These are phyloP conservation scores for Postia placenta DNA, from an alignment of 768 basidiomycete species.

Conservation along the genomic window DNA sequence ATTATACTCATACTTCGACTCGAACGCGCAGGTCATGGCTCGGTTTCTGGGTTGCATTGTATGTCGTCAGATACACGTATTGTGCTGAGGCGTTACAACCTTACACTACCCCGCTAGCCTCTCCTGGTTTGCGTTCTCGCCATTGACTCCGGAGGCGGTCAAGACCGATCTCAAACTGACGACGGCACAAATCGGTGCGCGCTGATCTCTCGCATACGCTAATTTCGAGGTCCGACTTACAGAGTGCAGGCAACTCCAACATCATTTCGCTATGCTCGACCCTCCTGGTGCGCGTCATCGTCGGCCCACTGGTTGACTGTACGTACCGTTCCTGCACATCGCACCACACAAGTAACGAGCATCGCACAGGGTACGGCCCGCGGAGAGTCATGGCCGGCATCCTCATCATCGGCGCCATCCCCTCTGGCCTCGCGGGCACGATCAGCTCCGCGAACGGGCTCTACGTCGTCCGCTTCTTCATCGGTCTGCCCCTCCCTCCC, in stretches of 20 bases:
- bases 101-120: slow-evolving; percentile 11
- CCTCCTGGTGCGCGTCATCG: slow-evolving; percentile 38
- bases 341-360: slow-evolving; percentile 9
- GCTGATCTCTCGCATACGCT: background rate
- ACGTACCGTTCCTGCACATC: slow-evolving; percentile 5
- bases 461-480: slow-evolving; percentile 47
- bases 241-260: slow-evolving; percentile 38
- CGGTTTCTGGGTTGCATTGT: slow-evolving; percentile 48
- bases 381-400: slow-evolving; percentile 49
- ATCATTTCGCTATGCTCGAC: slow-evolving; percentile 43
- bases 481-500: slow-evolving; percentile 26
- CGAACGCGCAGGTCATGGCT: slow-evolving; percentile 26
- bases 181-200: slow-evolving; percentile 34
- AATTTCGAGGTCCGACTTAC: background rate
- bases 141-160: slow-evolving; percentile 52
- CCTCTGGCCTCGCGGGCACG: slow-evolving; percentile 52
- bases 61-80: slow-evolving; percentile 14
- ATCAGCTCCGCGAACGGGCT: slow-evolving; percentile 34
- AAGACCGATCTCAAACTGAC: slow-evolving; percentile 45
- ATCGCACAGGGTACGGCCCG: slow-evolving; percentile 37
- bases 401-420: slow-evolving; percentile 49
- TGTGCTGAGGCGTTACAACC: slow-evolving; percentile 12
- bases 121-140: slow-evolving; percentile 58
- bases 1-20: background rate
- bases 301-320: slow-evolving; percentile 47